Evolutionary conservation across 371 early-diverging fungal genomes (phyloP).

Genomic region (Lichtheimia ramosa): DNA sequence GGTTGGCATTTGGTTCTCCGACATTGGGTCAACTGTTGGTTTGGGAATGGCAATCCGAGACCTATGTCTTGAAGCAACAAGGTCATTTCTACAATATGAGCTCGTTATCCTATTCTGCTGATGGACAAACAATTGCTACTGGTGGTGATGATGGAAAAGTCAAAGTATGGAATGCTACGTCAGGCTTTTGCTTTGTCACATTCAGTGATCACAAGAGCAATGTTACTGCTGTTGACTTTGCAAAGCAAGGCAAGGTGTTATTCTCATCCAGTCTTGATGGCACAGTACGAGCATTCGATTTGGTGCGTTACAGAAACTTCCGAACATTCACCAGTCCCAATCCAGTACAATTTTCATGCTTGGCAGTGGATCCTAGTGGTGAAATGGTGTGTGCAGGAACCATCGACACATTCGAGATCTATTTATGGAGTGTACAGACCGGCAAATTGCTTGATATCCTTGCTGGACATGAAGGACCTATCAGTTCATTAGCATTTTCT

Average conservation of each 20-base stretch:
- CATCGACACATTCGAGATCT: constrained; percentile 95
- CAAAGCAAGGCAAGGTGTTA: constrained; percentile 89
- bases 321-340: constrained; percentile 94
- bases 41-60: constrained; percentile 99
- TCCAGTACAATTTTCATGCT: constrained; percentile 91
- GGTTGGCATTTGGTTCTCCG: constrained; percentile 95
- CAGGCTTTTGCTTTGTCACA: constrained; percentile 97
- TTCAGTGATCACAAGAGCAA: constrained; percentile 91
- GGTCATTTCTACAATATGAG: constrained; percentile 95
- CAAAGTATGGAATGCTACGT: constrained; percentile 94
- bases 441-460: constrained; percentile 94
- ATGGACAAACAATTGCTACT: constrained; percentile 94
- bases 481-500: constrained; percentile 84
- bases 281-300: constrained; percentile 96
- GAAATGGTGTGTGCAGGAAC: constrained; percentile 96
- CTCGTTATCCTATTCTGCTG: constrained; percentile 84
- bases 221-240: constrained; percentile 86
- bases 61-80: constrained; percentile 97
- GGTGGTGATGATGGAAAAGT: constrained; percentile 97
- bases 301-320: constrained; percentile 97
- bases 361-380: constrained; percentile 95
- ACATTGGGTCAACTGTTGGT: constrained; percentile 94
- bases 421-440: constrained; percentile 97
- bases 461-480: constrained; percentile 92
- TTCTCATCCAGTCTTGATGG: constrained; percentile 96